These are phyloP conservation scores for Talaromyces atroroseus DNA, from an alignment of 2,329 filamentous ascomycete species.

Conservation along the genomic window DNA sequence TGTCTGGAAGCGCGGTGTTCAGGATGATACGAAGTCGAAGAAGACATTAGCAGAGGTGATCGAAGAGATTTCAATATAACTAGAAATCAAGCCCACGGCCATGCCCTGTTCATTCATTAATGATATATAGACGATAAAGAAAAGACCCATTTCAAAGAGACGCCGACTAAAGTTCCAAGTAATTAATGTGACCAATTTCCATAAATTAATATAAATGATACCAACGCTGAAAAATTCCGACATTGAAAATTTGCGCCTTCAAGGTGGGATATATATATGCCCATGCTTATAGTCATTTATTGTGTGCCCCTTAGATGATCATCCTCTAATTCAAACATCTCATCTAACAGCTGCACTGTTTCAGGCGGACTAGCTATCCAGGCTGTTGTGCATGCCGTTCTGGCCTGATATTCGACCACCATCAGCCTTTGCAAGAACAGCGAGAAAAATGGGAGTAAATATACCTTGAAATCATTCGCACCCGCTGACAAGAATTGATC, in stretches of 20 bases:
- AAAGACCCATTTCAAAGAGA: background rate
- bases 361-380: conserved; percentile 94
- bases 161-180: background rate
- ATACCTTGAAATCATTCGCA: conserved; percentile 90
- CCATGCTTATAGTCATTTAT: background rate
- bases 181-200: too few species aligned
- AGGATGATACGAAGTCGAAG: background rate
- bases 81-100: background rate
- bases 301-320: background rate
- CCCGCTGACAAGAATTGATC: conserved; percentile 94
- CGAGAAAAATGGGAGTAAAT: conserved; percentile 3
- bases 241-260: background rate
- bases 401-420: conserved; percentile 46
- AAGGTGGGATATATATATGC: background rate
- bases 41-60: conserved; percentile 13
- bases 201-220: too few species aligned
- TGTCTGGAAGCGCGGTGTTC: conserved; percentile 6
- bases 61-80: conserved; percentile 3
- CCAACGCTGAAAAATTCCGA: background rate
- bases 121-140: background rate
- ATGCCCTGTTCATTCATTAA: background rate
- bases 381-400: conserved; percentile 85
- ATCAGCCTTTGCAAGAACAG: background rate
- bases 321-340: conserved; percentile 56
- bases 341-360: conserved; percentile 83